Base-by-base conservation (phyloP, 768 basidiomycete genomes). In the Mycena floridula region DNA sequence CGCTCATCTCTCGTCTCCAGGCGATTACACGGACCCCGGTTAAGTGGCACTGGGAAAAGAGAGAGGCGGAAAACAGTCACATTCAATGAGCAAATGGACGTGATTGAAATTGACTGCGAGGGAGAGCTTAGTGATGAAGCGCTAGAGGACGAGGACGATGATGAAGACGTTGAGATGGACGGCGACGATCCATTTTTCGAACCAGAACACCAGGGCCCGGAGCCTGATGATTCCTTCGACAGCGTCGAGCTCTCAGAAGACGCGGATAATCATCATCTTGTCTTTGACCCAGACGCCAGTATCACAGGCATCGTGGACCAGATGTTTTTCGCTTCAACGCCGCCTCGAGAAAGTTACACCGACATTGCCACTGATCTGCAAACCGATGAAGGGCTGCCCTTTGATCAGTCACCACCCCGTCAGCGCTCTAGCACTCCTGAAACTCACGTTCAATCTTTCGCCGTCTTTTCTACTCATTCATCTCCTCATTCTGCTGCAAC, bases 81-180 rank as follows among this genome's bases (percentile, higher is more conserved):
- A 1, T 93, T 86, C 46, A 75, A 83, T 58, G 83, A 87, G 50
- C 73, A 79, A 9, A 87, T 85, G 51, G 89, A 92, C 49, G 88
- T 93, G 9, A 61, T 90, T 24, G 88, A 90, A 56, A 89, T 88
- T 57, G 82, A 87, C 45, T 65, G 73, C 16, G 84, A 77, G 11
- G 75, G 85, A 41, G 70, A 68, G 39, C 51, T 26, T 7, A 54
- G 53, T 35, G 51, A 53, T 37, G 54, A 66, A 26, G 50, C 48
- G 8, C 54, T 57, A 26, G 60, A 59, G 4, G 50, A 40, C 21
- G 54, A 51, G 7, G 64, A 55, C 16, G 61, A 57, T 35, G 49
- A 61, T 24, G 56, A 54, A 15, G 51, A 56, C 27, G 52, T 51
- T 15, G 55, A 58, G 62, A 54, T 32, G 37, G 21, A 9, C 55